These are phyloP conservation scores for Kokia cookei DNA, from an alignment of 441 rosid genomes.

Conservation along the genomic window DNA sequence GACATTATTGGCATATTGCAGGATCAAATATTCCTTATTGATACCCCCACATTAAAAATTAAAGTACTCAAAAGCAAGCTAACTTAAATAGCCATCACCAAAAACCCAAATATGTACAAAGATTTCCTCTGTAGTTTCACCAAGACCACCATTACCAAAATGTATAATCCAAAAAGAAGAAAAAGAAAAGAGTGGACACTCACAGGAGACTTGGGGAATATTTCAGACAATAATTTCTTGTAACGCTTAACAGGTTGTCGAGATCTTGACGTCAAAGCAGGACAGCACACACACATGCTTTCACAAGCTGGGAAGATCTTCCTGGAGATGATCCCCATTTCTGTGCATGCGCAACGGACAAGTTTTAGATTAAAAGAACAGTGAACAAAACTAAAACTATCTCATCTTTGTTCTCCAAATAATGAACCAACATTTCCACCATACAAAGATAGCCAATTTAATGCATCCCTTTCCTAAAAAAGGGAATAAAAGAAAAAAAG, in stretches of 20 bases:
- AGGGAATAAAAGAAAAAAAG: background rate
- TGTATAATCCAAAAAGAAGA: background rate
- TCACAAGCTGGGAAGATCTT: conserved; percentile 94
- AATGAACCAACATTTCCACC: conserved; percentile 8
- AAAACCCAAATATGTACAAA: background rate
- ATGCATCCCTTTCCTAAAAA: background rate
- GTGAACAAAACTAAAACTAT: background rate
- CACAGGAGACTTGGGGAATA: conserved; percentile 78
- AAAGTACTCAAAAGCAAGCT: background rate
- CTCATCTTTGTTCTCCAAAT: background rate
- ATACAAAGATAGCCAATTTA: background rate
- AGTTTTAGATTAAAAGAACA: background rate
- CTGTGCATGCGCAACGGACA: conserved; percentile 28
- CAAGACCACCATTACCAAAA: background rate
- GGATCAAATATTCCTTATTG: background rate
- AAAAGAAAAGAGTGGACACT: background rate
- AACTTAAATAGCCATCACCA: background rate
- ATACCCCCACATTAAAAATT: background rate
- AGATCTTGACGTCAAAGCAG: conserved; percentile 97
- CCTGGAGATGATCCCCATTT: conserved; percentile 92
- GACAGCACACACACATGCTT: conserved; percentile 97
- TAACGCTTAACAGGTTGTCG: conserved; percentile 98
- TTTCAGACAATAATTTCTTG: conserved; percentile 85
- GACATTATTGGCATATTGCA: background rate
- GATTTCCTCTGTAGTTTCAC: background rate